phyloP scores from a whole-genome alignment of 176 grass and related monocot species.

The Carex pumila region DNA sequence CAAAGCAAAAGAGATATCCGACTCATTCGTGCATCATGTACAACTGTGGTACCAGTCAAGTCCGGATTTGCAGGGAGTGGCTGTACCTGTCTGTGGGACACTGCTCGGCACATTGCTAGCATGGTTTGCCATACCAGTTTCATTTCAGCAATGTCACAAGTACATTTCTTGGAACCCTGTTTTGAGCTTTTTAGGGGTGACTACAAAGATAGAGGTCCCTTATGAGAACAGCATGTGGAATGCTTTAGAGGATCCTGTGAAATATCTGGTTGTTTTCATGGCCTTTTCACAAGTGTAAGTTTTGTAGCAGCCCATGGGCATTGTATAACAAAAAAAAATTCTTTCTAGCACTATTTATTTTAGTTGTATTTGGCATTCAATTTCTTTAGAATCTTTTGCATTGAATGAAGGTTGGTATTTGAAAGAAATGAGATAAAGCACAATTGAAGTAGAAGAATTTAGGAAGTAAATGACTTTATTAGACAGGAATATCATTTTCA shows the following conservation, averaged over 20 bases:
- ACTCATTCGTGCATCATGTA: constrained; percentile 43
- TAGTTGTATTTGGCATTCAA: background rate
- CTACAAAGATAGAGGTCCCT: constrained; percentile 35
- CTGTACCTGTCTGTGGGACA: constrained; percentile 64
- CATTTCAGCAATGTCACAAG: constrained; percentile 62
- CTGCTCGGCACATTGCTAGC: constrained; percentile 56
- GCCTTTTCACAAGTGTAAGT: constrained; percentile 89
- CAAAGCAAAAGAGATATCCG: constrained; percentile 51
- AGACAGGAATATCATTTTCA: background rate
- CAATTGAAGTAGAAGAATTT: background rate
- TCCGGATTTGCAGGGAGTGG: constrained; percentile 54
- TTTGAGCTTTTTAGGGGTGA: constrained; percentile 37
- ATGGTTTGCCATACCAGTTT: constrained; percentile 71
- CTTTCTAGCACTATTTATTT: background rate
- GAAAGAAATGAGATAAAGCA: background rate
- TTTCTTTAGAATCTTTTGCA: background rate
- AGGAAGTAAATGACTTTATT: background rate
- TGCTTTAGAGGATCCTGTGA: constrained; percentile 78
- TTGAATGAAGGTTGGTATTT: background rate
- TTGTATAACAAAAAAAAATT: constrained; percentile 6
- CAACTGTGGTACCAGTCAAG: constrained; percentile 44
- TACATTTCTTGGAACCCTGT: constrained; percentile 48
- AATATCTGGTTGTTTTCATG: constrained; percentile 79
- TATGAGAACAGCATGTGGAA: constrained; percentile 74
- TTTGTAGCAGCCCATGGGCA: constrained; percentile 6